Base-by-base conservation (phyloP, 148 eudicot genomes). In the Chenopodium suecicum region DNA sequence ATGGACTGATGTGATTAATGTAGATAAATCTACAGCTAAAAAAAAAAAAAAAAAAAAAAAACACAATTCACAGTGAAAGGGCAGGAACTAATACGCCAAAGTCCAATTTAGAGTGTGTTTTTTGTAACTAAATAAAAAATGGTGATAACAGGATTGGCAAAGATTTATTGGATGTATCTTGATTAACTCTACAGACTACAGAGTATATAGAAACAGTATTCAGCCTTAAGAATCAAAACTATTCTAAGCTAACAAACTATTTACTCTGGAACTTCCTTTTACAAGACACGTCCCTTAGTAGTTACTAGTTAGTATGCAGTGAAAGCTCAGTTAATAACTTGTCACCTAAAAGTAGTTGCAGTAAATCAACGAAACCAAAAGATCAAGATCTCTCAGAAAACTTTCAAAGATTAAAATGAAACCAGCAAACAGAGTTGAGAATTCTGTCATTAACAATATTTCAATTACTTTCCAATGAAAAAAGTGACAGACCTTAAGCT, bases 401-500 rank as follows among this genome's bases (percentile, higher is more conserved):
- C 63, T 58, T 58, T 19, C 63, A 58, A 5, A 16, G 4, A 22
- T 58, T 58, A 7, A 16, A 14, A 58, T 20, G 7, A 16, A 58
- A 58, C 63, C 63, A 58, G 63, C 63, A 58, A 46, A 4, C 54
- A 44, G 56, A 29, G 7, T 44, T 11, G 27, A 72, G 31, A 27
- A 11, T 69, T 69, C 47, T 34, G n/a, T 31, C 27, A 5, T 6
- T 6, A 1, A 22, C 27, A 22, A 62, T 22, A 25, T 7, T 62
- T 22, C 7, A 20, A 62, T 62, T 62, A 62, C 66, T 62, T 62
- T 22, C 22, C 22, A 12, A 12, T 69, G 44, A 27, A 68, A 8
- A 19, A 68, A 72, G 75, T 62, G 31, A 79, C 85, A 66, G 58
- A 94, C 99, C 99, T 96, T 96, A 41, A 92, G 92, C 80, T 96